Conservation (phyloP, 352 stramenopile species). For the Blastocystis sp. region DNA sequence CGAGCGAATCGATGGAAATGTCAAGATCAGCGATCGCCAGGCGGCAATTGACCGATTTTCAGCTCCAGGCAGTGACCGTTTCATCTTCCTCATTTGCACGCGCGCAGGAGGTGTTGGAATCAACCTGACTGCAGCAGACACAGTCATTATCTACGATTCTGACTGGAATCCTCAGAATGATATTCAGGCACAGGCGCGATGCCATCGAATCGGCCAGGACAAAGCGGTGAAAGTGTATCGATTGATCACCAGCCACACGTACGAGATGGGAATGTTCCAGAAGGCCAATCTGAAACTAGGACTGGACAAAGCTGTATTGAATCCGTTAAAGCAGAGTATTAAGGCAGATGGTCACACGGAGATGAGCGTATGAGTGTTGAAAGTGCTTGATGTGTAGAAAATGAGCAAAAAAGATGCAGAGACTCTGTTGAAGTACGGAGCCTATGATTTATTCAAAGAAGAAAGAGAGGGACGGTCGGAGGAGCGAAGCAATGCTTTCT, state of each 20-base stretch:
- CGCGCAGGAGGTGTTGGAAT: conserved; percentile 93
- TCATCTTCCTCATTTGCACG: conserved; percentile 96
- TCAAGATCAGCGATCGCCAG: conserved; percentile 91
- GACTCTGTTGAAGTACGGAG: conserved; percentile 82
- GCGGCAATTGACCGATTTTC: conserved; percentile 83
- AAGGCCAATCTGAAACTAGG: conserved; percentile 82
- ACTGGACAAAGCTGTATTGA: conserved; percentile 81
- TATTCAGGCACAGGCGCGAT: conserved; percentile 81
- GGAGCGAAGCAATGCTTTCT: conserved; percentile 86
- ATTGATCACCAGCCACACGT: conserved; percentile 81
- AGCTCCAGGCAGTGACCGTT: conserved; percentile 68
- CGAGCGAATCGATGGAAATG: conserved; percentile 95
- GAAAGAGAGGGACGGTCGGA: conserved; percentile 78
- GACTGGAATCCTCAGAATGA: conserved; percentile 96
- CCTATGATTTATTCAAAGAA: conserved; percentile 86
- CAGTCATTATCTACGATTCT: conserved; percentile 68
- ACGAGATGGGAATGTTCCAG: conserved; percentile 86
- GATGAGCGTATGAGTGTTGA: background rate
- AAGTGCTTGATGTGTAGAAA: conserved; percentile 62
- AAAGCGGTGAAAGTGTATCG: conserved; percentile 87
- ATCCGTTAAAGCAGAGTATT: conserved; percentile 65
- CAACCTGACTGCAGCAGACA: conserved; percentile 72
- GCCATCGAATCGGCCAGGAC: conserved; percentile 84
- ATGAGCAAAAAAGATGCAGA: conserved; percentile 84
- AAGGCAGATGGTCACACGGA: conserved; percentile 67